phyloP scores from a whole-genome alignment of 768 basidiomycete genomes.

The Rubroboletus pulcherrimus region DNA sequence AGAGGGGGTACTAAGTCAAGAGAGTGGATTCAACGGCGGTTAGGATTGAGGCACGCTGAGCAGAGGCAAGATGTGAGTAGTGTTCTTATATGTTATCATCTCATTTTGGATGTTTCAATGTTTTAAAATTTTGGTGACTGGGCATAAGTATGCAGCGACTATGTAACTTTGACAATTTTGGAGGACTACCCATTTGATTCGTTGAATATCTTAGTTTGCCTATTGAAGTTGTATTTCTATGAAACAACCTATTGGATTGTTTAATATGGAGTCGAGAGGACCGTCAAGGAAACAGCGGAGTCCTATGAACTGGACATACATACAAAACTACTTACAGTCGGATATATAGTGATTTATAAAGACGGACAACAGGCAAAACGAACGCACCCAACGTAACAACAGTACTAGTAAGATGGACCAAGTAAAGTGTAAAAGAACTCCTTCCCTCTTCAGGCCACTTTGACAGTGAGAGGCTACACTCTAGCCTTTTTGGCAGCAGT shows the following conservation, averaged over 20 bases:
- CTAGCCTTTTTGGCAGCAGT: conserved; percentile 23
- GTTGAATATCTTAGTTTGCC: neutral
- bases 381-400: neutral
- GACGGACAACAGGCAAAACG: neutral
- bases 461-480: conserved; percentile 13
- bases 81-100: neutral
- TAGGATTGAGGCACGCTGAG: neutral
- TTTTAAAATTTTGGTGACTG: neutral
- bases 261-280: neutral
- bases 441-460: neutral
- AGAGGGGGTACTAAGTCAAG: conserved; percentile 18
- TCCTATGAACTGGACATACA: neutral
- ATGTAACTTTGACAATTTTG: neutral
- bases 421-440: neutral
- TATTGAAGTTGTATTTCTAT: neutral
- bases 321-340: neutral
- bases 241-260: neutral
- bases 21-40: neutral
- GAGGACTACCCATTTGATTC: neutral
- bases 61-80: neutral
- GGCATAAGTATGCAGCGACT: too few relatives aligned
- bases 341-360: conserved; percentile 20
- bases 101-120: too few relatives aligned
- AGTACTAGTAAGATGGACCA: neutral
- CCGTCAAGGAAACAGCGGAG: neutral